Conservation (phyloP, 495 filamentous ascomycete genomes). For the Hamigera avellanea region DNA sequence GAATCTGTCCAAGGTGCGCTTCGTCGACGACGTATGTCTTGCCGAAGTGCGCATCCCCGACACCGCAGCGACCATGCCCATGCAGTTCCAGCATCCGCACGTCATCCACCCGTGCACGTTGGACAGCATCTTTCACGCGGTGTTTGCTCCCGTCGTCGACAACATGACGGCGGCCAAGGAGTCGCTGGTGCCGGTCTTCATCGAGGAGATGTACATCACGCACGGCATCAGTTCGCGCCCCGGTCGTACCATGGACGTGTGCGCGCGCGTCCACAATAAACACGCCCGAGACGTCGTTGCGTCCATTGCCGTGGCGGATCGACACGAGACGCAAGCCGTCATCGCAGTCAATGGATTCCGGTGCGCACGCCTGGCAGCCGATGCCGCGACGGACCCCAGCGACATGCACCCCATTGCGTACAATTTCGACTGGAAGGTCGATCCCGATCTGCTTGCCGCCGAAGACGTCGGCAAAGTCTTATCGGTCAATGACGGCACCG, state of each 20-base stretch:
- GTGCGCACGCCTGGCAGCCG: neutral
- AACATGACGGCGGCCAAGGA: constrained; percentile 3
- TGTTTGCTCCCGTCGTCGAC: constrained; percentile 10
- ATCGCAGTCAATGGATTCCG: too few relatives aligned
- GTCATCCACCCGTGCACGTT: constrained; percentile 34
- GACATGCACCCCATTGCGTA: constrained; percentile 7
- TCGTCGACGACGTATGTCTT: constrained; percentile 8
- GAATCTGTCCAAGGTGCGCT: constrained; percentile 13
- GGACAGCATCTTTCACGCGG: constrained; percentile 32
- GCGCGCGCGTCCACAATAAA: constrained; percentile 4
- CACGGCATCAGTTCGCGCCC: constrained; percentile 4
- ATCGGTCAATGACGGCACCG: neutral
- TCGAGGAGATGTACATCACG: constrained; percentile 15
- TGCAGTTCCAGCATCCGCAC: constrained; percentile 26
- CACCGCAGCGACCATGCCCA: constrained; percentile 34
- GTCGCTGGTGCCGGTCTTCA: constrained; percentile 16
- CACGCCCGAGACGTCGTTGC: neutral
- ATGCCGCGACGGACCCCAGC: neutral
- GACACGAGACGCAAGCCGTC: too few relatives aligned
- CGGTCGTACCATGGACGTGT: constrained; percentile 8
- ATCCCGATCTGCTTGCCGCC: constrained; percentile 4
- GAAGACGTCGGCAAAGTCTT: neutral
- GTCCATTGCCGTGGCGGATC: too few relatives aligned
- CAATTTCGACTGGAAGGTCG: constrained; percentile 12
- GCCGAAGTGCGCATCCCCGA: constrained; percentile 25